These are phyloP conservation scores for Orbilia brochopaga DNA, from an alignment of 2,329 filamentous ascomycete genomes.

Conservation along the genomic window DNA sequence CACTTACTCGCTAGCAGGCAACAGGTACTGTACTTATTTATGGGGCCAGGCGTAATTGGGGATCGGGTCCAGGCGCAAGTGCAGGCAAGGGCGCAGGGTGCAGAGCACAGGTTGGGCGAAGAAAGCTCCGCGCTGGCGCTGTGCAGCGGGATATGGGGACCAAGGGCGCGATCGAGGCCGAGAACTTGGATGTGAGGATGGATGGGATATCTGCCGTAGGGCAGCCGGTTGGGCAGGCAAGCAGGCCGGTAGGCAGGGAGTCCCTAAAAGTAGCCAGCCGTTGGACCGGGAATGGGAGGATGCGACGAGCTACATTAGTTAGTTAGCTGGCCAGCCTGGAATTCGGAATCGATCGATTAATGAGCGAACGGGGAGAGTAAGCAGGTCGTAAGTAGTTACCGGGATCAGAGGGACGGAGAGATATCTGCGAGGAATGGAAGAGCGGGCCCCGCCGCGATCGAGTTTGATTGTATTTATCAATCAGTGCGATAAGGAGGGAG, in stretches of 20 bases:
- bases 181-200: not conserved
- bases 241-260: not conserved
- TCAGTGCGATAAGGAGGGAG: conserved; percentile 3
- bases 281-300: conserved; percentile 3
- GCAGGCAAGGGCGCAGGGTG: conserved; percentile 15
- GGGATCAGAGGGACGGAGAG: not conserved
- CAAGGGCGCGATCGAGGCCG: conserved; percentile 6
- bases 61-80: conserved; percentile 25
- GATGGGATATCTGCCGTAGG: too few species aligned
- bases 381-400: not conserved
- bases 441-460: not conserved
- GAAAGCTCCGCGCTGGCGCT: conserved; percentile 47
- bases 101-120: conserved; percentile 15
- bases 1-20: not conserved
- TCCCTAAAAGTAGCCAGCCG: not conserved
- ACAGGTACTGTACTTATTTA: conserved; percentile 2
- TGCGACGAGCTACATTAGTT: not conserved
- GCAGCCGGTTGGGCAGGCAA: not conserved
- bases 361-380: not conserved
- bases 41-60: conserved; percentile 5
- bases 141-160: conserved; percentile 34
- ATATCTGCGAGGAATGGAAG: conserved; percentile 7
- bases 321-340: not conserved
- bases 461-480: conserved; percentile 2
- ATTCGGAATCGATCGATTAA: not conserved